phyloP scores from a whole-genome alignment of 106 monocot species.

The Agapanthus africanus region DNA sequence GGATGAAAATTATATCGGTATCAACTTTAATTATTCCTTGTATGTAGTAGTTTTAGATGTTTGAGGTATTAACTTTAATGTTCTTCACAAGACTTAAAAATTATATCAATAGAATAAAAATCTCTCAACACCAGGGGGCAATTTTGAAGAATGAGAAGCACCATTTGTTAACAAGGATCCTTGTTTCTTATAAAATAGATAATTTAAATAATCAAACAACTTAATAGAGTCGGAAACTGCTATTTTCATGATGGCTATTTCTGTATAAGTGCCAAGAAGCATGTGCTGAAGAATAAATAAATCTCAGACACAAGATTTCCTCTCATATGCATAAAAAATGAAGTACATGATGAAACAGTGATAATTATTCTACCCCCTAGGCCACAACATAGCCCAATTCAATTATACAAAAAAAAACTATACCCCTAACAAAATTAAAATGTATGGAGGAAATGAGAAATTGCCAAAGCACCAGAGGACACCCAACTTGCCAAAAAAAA shows the following conservation, averaged over 20 bases:
- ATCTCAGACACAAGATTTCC: too few relatives aligned
- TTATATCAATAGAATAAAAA: background rate
- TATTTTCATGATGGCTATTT: background rate
- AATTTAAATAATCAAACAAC: background rate
- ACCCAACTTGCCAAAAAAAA: background rate
- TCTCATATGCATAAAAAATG: constrained; percentile 8
- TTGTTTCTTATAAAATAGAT: background rate
- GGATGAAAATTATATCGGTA: too few relatives aligned
- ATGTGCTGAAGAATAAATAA: constrained; percentile 7
- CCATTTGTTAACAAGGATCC: background rate
- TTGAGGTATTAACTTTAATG: background rate
- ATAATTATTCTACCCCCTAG: constrained; percentile 3
- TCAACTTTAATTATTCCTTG: too few relatives aligned
- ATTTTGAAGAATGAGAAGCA: background rate
- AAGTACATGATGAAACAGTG: constrained; percentile 1
- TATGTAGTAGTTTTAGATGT: background rate
- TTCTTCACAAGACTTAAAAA: background rate
- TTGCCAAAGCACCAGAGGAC: background rate
- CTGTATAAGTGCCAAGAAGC: constrained; percentile 4
- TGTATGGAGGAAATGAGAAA: background rate
- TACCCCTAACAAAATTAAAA: background rate
- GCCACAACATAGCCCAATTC: background rate
- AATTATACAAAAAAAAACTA: background rate
- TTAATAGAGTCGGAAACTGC: background rate
- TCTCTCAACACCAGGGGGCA: background rate